Percentiles rank a stretch among this genome's conserved stretches.
phyloP scores from a whole-genome alignment of 2,329 filamentous ascomycete species.

The Emergomyces orientalis region DNA sequence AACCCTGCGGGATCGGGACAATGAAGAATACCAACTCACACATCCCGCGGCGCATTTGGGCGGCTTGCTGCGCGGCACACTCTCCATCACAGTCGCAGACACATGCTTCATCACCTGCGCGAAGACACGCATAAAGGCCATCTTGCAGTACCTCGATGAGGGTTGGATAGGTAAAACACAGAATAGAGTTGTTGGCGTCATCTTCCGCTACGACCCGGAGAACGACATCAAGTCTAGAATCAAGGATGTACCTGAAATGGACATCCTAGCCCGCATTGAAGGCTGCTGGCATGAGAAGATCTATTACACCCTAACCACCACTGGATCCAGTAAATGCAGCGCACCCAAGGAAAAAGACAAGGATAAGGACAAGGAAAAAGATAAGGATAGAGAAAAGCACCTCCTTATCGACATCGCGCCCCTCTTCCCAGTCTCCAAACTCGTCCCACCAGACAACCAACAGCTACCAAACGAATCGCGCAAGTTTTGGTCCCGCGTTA shows the following conservation, averaged over 20 bases:
- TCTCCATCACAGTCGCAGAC: constrained; percentile 85
- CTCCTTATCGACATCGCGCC: constrained; percentile 84
- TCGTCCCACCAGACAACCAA: constrained; percentile 62
- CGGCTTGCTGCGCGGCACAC: constrained; percentile 74
- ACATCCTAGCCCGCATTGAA: constrained; percentile 70
- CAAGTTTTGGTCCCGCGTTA: constrained; percentile 79
- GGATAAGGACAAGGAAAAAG: constrained; percentile 29
- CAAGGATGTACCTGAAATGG: constrained; percentile 76
- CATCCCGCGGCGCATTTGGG: constrained; percentile 91
- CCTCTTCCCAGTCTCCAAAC: constrained; percentile 68
- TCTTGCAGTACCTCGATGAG: constrained; percentile 87
- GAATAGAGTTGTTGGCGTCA: constrained; percentile 81
- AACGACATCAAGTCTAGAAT: constrained; percentile 72
- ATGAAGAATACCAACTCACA: constrained; percentile 90
- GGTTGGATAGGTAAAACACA: constrained; percentile 88
- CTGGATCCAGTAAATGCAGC: constrained; percentile 8
- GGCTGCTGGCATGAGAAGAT: constrained; percentile 75
- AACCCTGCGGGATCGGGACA: constrained; percentile 64
- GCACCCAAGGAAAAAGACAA: constrained; percentile 30
- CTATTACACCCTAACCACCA: constrained; percentile 47
- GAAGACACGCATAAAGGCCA: constrained; percentile 84
- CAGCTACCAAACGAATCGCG: constrained; percentile 87
- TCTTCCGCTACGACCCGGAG: constrained; percentile 82
- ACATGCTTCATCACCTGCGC: constrained; percentile 79
- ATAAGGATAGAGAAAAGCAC: constrained; percentile 40